phyloP scores from a whole-genome alignment of 2,329 filamentous ascomycete genomes.

The Fusarium algeriense region DNA sequence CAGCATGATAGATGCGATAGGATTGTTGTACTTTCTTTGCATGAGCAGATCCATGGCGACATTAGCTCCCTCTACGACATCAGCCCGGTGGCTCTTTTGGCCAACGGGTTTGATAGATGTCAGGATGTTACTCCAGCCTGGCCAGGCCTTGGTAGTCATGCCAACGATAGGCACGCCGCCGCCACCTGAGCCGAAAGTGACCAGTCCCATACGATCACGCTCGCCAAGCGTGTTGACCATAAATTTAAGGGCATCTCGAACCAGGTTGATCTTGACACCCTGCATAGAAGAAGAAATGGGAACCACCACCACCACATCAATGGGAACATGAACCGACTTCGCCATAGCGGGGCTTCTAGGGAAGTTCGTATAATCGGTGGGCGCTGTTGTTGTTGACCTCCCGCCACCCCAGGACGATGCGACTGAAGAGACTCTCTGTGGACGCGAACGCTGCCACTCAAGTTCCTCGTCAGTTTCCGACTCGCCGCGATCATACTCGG shows the following conservation, averaged over 20 bases:
- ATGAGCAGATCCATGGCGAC: conserved; percentile 98
- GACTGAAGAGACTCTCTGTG: conserved; percentile 82
- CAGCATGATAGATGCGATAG: conserved; percentile 92
- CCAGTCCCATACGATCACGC: conserved; percentile 94
- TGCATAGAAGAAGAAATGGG: conserved; percentile 99
- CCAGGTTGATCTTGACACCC: conserved; percentile 95
- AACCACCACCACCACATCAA: conserved; percentile 96
- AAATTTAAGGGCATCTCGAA: conserved; percentile 92
- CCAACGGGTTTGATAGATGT: conserved; percentile 91
- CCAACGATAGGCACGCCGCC: conserved; percentile 96
- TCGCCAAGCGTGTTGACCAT: conserved; percentile 91
- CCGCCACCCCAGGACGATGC: conserved; percentile 85
- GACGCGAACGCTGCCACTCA: conserved; percentile 76
- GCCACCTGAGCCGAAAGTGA: conserved; percentile 94
- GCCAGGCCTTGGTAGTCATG: conserved; percentile 97
- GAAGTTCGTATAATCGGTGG: conserved; percentile 90
- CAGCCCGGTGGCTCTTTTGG: conserved; percentile 95
- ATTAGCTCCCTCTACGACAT: conserved; percentile 97
- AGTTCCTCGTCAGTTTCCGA: conserved; percentile 87
- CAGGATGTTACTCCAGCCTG: conserved; percentile 88
- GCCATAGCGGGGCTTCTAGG: conserved; percentile 58
- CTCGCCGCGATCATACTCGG: conserved; percentile 83
- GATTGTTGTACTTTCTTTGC: conserved; percentile 96
- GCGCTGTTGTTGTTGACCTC: conserved; percentile 86
- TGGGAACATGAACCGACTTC: conserved; percentile 82